Evolutionary conservation across 441 rosid species (phyloP).

Genomic region (Mallotus repandus): DNA sequence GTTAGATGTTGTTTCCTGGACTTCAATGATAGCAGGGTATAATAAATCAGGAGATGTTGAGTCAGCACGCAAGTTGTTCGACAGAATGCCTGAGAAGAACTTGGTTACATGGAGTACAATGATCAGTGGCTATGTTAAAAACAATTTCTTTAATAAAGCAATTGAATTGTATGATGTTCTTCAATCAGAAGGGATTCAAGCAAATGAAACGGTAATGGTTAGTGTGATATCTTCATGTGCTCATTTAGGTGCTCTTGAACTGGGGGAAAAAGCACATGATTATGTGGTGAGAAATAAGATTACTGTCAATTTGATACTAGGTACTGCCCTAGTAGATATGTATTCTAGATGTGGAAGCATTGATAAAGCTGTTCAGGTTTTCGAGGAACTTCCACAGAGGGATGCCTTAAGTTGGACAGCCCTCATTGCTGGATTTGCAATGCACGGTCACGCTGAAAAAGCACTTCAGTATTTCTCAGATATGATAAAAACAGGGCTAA

Average conservation of each 20-base stretch:
- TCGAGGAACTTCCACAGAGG: slow-evolving; percentile 45
- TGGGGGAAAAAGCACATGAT: slow-evolving; percentile 55
- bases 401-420: slow-evolving; percentile 69
- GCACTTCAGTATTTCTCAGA: slow-evolving; percentile 46
- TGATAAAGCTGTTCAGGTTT: slow-evolving; percentile 47
- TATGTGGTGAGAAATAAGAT: slow-evolving; percentile 42
- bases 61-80: slow-evolving; percentile 61
- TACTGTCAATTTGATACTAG: slow-evolving; percentile 52
- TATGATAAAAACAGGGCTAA: slow-evolving; percentile 48
- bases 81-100: slow-evolving; percentile 67
- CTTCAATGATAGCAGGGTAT: slow-evolving; percentile 56
- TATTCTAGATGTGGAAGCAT: slow-evolving; percentile 63
- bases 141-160: slow-evolving; percentile 42
- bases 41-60: slow-evolving; percentile 42
- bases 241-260: slow-evolving; percentile 60
- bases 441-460: slow-evolving; percentile 51
- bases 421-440: slow-evolving; percentile 64
- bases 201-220: slow-evolving; percentile 72
- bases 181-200: slow-evolving; percentile 44
- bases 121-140: slow-evolving; percentile 62
- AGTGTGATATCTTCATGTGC: slow-evolving; percentile 65
- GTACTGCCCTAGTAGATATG: slow-evolving; percentile 68
- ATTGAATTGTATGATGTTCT: slow-evolving; percentile 48
- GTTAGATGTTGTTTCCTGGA: slow-evolving; percentile 69
- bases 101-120: slow-evolving; percentile 68